A percentile compares a stretch with the other conserved stretches of the same genome.
phyloP scores from a whole-genome alignment of 2,329 filamentous ascomycete species.

The Cryphonectria radicalis region DNA sequence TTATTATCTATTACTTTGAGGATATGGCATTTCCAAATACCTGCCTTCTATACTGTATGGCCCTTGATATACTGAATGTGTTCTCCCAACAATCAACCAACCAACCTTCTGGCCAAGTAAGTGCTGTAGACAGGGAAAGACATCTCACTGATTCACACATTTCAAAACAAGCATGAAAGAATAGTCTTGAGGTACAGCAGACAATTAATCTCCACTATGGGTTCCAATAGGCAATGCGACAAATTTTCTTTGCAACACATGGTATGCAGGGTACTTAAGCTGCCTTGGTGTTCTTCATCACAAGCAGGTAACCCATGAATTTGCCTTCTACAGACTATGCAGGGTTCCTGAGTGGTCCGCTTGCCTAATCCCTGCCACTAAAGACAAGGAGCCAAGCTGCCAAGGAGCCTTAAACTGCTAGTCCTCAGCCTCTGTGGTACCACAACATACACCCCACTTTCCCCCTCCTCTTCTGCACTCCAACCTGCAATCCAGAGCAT shows the following conservation, averaged over 20 bases:
- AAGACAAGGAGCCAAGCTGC: background rate
- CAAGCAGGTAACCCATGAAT: background rate
- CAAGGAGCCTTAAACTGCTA: constrained; percentile 8
- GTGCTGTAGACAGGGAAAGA: background rate
- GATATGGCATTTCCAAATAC: background rate
- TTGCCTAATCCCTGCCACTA: background rate
- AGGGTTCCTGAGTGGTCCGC: background rate
- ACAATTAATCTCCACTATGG: background rate
- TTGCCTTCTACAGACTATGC: background rate
- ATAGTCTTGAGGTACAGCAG: background rate
- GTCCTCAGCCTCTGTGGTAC: constrained; percentile 1
- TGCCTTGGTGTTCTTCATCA: background rate
- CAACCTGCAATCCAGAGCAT: constrained; percentile 1
- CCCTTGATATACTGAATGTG: background rate
- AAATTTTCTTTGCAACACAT: background rate
- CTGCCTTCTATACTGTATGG: background rate
- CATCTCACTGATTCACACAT: background rate
- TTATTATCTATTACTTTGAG: background rate
- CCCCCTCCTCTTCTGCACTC: background rate
- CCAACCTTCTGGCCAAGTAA: background rate
- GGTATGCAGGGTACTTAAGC: background rate
- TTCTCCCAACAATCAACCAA: background rate
- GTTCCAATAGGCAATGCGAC: background rate
- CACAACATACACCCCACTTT: constrained; percentile 10
- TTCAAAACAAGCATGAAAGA: background rate